phyloP scores from a whole-genome alignment of 2,329 filamentous ascomycete species.

The Fusarium illudens region DNA sequence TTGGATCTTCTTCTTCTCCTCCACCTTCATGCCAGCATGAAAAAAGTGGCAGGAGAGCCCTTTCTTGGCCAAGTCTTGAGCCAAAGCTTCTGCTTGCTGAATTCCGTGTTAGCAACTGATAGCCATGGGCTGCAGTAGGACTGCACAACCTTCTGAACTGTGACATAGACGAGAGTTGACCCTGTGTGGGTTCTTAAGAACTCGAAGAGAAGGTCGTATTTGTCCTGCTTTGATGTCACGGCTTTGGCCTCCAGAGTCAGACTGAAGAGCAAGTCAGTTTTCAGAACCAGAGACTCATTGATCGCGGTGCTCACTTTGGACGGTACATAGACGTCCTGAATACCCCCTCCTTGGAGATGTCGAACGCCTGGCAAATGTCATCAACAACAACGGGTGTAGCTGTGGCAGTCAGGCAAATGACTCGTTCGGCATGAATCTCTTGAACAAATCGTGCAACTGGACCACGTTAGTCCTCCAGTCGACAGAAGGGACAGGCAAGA shows the following conservation, averaged over 20 bases:
- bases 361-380: constrained; percentile 63
- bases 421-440: constrained; percentile 65
- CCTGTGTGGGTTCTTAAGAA: constrained; percentile 63
- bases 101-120: constrained; percentile 3
- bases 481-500: constrained; percentile 4
- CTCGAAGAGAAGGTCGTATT: constrained; percentile 53
- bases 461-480: neutral
- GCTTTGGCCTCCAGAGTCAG: constrained; percentile 62
- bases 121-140: too few species aligned
- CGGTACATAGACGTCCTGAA: constrained; percentile 69
- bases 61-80: constrained; percentile 46
- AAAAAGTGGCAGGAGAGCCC: constrained; percentile 56
- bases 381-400: constrained; percentile 64
- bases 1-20: constrained; percentile 56
- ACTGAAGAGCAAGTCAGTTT: constrained; percentile 35
- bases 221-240: constrained; percentile 52
- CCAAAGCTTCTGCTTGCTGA: constrained; percentile 56
- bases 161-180: constrained; percentile 68
- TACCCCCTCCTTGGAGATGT: constrained; percentile 56
- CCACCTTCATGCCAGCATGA: constrained; percentile 59
- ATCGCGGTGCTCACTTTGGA: constrained; percentile 51
- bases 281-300: rapidly evolving
- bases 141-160: constrained; percentile 56
- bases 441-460: constrained; percentile 62
- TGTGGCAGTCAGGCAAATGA: constrained; percentile 68